Evolutionary conservation across 441 rosid species (phyloP).

Genomic region (Erysimum cheiri): DNA sequence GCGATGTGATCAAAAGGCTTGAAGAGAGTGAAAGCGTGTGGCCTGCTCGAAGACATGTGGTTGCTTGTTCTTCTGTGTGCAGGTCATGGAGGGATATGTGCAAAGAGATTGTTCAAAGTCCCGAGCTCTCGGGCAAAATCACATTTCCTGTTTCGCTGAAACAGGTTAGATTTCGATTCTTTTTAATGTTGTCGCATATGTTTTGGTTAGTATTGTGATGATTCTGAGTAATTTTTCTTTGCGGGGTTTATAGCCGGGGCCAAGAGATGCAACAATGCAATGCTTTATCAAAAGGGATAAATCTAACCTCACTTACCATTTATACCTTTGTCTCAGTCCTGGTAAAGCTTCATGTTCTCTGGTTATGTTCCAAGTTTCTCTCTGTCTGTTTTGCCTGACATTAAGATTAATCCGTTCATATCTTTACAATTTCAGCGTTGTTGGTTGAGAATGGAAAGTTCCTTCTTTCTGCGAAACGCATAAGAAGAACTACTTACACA

Average conservation of each 20-base stretch:
- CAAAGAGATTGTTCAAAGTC: conserved; percentile 84
- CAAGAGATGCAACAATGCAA: conserved; percentile 83
- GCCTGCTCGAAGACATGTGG: conserved; percentile 93
- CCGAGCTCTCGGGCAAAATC: conserved; percentile 86
- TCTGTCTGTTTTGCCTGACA: neutral
- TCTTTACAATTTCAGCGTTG: conserved; percentile 56
- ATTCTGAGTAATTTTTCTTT: conserved; percentile 17
- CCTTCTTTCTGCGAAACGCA: conserved; percentile 92
- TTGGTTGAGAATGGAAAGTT: conserved; percentile 96
- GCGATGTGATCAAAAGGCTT: conserved; percentile 89
- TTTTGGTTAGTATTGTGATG: neutral
- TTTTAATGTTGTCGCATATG: neutral
- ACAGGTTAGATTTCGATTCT: conserved; percentile 55
- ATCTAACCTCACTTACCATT: conserved; percentile 87
- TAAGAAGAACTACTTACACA: conserved; percentile 85
- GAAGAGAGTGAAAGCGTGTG: conserved; percentile 90
- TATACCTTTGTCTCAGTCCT: conserved; percentile 92
- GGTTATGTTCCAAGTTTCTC: neutral
- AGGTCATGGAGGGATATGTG: conserved; percentile 97
- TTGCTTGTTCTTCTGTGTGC: conserved; percentile 95
- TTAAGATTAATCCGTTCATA: neutral
- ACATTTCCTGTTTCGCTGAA: conserved; percentile 96
- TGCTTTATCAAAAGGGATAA: conserved; percentile 96
- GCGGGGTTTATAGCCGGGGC: conserved; percentile 70
- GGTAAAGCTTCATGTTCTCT: conserved; percentile 53